A percentile compares a stretch with the other conserved stretches of the same genome.
These are phyloP conservation scores for Aspergillus baeticus DNA, from an alignment of 495 filamentous ascomycete genomes.

Conservation along the genomic window DNA sequence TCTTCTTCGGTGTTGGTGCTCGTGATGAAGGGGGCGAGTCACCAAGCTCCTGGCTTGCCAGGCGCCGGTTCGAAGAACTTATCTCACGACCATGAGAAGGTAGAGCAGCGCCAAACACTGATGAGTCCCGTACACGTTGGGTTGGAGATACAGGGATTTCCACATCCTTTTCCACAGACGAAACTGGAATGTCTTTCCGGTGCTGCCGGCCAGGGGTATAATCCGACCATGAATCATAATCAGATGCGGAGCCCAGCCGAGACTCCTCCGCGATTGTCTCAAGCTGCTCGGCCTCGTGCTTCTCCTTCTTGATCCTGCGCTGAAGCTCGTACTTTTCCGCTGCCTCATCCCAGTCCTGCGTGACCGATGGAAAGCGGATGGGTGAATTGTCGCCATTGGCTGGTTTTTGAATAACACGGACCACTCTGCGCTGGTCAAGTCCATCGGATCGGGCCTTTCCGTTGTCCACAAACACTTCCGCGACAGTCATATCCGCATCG, in stretches of 20 bases:
- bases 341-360: constrained; percentile 34
- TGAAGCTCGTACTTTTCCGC: constrained; percentile 15
- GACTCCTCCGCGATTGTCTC: constrained; percentile 15
- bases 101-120: neutral
- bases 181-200: constrained; percentile 21
- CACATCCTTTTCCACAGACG: constrained; percentile 26
- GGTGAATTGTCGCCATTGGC: constrained; percentile 8
- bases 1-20: neutral
- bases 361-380: constrained; percentile 34
- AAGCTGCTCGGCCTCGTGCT: constrained; percentile 11
- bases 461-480: constrained; percentile 39
- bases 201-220: neutral
- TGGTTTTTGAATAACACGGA: constrained; percentile 35
- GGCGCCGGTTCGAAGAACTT: constrained; percentile 8
- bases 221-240: neutral
- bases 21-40: constrained; percentile 19
- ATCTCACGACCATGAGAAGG: neutral
- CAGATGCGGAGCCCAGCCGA: neutral
- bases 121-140: neutral
- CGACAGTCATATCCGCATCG: constrained; percentile 33
- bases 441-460: constrained; percentile 34
- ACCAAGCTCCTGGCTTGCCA: constrained; percentile 30
- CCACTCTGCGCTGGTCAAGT: constrained; percentile 35
- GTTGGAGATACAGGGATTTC: constrained; percentile 15
- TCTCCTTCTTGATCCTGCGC: constrained; percentile 13